Base-by-base conservation (phyloP, 305 asterid genomes). In the Fraxinus greggii region DNA sequence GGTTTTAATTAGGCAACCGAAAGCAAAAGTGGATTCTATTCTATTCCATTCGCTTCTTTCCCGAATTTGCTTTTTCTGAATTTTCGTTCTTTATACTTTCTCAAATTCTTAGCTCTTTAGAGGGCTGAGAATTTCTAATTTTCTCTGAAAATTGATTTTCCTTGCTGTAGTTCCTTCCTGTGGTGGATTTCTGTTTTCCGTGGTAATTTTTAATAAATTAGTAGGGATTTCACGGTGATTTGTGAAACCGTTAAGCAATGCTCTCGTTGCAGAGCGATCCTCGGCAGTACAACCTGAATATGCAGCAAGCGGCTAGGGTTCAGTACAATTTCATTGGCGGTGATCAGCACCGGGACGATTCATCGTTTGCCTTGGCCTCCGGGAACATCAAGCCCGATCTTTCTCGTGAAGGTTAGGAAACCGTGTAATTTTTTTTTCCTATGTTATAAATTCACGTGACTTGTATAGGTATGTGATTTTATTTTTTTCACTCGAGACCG, bases 211-310 rank as follows among this genome's bases (percentile, higher is more conserved):
- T 54, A 4, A 54, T 54, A n/a, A 28, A 15, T 13, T 31, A 28
- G 6, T 29, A 69, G 23, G 3, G 23, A 31, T 69, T 69, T 31
- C 29, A 69, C 40, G 73, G 36, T 26, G 73, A 63, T 26, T 28
- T 1, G 74, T 15, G 84, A 54, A 86, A 84, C 86, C 88, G 86
- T 83, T 19, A 23, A 40, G 74, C 59, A 83, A 95, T 95, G 99
- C 93, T 95, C 90, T 93, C 98, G 89, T 87, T 93, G 92, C 97
- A 92, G 91, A 89, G 90, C 86, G 97, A 95, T 89, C 92, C 91
- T 87, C 90, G 95, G 87, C 93, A 91, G 88, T 88, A 88, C 86
- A 89, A 76, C 85, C 85, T 86, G 80, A 91, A 87, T 80, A 87
- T 88, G 89, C 90, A 84, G 80, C 87, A 80, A 86, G 86, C 80